phyloP scores from a whole-genome alignment of 2,329 filamentous ascomycete genomes.

The Calonectria hawksworthii region DNA sequence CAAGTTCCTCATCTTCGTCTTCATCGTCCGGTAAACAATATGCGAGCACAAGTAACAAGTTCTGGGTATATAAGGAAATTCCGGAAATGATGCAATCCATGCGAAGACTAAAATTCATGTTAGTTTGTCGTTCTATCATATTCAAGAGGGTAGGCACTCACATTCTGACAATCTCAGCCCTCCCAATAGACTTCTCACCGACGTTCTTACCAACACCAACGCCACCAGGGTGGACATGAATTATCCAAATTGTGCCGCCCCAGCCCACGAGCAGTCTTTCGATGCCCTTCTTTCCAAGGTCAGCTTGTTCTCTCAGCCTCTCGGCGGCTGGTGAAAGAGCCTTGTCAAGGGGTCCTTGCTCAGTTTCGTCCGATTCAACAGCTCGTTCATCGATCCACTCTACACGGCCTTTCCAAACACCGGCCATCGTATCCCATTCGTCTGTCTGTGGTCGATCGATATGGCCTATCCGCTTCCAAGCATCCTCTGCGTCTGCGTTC shows the following conservation, averaged over 20 bases:
- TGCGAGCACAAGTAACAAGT: slow-evolving; percentile 89
- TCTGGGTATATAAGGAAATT: slow-evolving; percentile 95
- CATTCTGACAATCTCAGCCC: slow-evolving; percentile 93
- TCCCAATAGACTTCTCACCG: slow-evolving; percentile 80
- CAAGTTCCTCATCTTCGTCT: slow-evolving; percentile 63
- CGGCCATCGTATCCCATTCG: slow-evolving; percentile 96
- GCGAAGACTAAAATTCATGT: slow-evolving; percentile 74
- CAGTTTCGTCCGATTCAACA: slow-evolving; percentile 78
- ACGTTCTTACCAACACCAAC: slow-evolving; percentile 74
- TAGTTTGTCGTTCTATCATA: slow-evolving; percentile 72
- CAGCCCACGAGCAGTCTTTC: slow-evolving; percentile 94
- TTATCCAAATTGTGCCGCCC: slow-evolving; percentile 96
- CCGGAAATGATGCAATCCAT: slow-evolving; percentile 99
- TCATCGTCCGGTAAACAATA: slow-evolving; percentile 84
- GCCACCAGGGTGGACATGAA: slow-evolving; percentile 88
- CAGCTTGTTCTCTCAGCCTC: slow-evolving; percentile 64
- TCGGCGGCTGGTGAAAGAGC: slow-evolving; percentile 60
- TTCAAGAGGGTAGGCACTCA: slow-evolving; percentile 70
- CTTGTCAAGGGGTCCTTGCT: slow-evolving; percentile 55
- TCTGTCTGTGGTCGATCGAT: slow-evolving; percentile 89
- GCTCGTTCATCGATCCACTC: slow-evolving; percentile 93
- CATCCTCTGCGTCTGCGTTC: slow-evolving; percentile 80
- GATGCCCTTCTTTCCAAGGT: slow-evolving; percentile 62
- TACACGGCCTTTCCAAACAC: slow-evolving; percentile 91
- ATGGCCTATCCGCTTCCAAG: slow-evolving; percentile 96